A percentile compares a stretch with the other conserved stretches of the same genome.
phyloP scores from a whole-genome alignment of 1,284 basidiomycete species.

The Ustilago xerochloae region DNA sequence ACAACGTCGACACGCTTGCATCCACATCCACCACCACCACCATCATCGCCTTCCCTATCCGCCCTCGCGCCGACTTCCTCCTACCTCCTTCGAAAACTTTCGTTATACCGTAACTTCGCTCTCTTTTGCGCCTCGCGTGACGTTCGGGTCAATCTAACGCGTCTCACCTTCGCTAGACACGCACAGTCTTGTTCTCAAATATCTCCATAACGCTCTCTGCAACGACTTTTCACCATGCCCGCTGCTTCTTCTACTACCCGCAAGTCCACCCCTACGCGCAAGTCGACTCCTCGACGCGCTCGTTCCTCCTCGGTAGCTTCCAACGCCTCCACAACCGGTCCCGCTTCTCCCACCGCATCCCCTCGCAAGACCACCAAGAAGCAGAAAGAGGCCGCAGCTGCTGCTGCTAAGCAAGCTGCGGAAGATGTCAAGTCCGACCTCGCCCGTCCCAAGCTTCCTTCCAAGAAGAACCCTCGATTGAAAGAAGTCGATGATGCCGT shows the following conservation, averaged over 20 bases:
- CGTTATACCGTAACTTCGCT: not conserved
- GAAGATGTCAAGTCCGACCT: conserved; percentile 34
- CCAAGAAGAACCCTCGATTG: conserved; percentile 59
- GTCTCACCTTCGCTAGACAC: conserved; percentile 10
- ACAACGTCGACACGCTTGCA: no score
- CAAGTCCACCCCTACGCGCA: conserved; percentile 49
- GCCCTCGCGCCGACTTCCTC: not conserved
- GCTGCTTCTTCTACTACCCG: conserved; percentile 38
- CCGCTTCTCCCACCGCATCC: conserved; percentile 46
- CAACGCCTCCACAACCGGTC: conserved; percentile 50
- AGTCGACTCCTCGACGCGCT: conserved; percentile 60
- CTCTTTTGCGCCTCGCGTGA: conserved; percentile 2
- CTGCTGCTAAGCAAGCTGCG: conserved; percentile 13
- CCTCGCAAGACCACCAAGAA: conserved; percentile 46
- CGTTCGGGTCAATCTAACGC: conserved; percentile 9
- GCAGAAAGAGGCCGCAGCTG: conserved; percentile 27
- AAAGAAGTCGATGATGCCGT: conserved; percentile 57
- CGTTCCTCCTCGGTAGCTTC: conserved; percentile 62
- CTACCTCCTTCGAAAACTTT: not conserved
- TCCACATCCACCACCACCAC: not conserved
- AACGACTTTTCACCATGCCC: conserved; percentile 26
- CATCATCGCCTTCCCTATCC: not conserved
- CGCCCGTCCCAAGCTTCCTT: conserved; percentile 56
- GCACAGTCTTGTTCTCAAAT: not conserved
- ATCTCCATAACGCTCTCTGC: not conserved